Conservation (phyloP, 371 early-diverging fungal species). For the Dinochytrium kinnereticum region DNA sequence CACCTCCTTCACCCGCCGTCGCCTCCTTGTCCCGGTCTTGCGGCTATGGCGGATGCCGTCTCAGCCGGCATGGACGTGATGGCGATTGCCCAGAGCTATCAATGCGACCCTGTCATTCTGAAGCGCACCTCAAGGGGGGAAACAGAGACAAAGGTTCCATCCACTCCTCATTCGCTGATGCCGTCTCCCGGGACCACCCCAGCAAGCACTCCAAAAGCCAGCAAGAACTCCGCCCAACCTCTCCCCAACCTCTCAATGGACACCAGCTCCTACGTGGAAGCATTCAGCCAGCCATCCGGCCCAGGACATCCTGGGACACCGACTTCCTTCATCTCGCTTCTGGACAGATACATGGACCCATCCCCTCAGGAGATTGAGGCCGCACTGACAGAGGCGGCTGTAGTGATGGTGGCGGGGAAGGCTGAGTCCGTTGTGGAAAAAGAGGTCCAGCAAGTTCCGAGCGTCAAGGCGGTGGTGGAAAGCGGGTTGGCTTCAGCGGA, state of each 20-base stretch:
- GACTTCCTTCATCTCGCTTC: constrained; percentile 2
- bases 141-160: no score
- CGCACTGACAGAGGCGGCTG: not conserved
- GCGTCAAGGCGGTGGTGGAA: no score
- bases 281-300: not conserved
- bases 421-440: no score
- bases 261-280: not conserved
- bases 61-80: not conserved
- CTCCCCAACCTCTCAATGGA: not conserved
- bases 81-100: not conserved
- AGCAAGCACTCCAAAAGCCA: not conserved
- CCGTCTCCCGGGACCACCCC: no score
- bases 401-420: no score
- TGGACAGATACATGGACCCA: constrained; percentile 13
- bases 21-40: not conserved
- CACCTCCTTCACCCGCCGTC: not conserved
- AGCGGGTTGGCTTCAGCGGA: no score
- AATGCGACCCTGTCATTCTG: no score
- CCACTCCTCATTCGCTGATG: no score
- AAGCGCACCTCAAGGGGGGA: no score
- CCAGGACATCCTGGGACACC: not conserved
- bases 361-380: constrained; percentile 6
- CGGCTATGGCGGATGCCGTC: not conserved
- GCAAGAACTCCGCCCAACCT: not conserved
- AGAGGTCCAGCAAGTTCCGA: no score